Evolutionary conservation across 1,284 basidiomycete genomes (phyloP).

Genomic region (Ceratobasidium sp.): DNA sequence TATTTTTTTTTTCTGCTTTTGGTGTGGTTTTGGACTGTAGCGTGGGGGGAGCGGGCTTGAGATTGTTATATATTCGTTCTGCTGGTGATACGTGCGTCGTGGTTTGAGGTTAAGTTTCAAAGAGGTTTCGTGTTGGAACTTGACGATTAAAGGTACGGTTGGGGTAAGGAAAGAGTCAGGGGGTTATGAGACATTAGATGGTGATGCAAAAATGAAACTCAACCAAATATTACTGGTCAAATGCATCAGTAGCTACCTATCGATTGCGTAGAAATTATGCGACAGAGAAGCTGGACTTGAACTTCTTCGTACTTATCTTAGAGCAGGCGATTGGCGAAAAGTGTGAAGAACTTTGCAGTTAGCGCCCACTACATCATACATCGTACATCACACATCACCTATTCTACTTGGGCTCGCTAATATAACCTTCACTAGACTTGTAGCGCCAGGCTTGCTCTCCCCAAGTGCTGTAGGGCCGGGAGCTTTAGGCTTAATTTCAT

Average conservation of each 20-base stretch:
- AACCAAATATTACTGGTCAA: neutral
- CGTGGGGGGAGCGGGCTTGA: constrained; percentile 10
- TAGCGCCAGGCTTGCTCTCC: neutral
- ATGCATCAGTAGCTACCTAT: neutral
- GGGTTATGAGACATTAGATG: neutral
- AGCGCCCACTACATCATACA: neutral
- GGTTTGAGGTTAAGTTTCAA: neutral
- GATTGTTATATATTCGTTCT: constrained; percentile 17
- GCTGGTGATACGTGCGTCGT: neutral
- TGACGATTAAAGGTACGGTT: neutral
- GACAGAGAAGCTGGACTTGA: neutral
- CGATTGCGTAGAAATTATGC: neutral
- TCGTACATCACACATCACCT: neutral
- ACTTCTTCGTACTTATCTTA: neutral
- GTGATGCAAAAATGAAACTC: too few relatives aligned
- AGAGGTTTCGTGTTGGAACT: neutral
- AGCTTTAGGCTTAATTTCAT: neutral
- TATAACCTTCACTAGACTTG: neutral
- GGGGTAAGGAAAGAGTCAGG: neutral
- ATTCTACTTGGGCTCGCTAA: neutral
- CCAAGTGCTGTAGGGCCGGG: neutral
- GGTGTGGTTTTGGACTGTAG: constrained; percentile 24
- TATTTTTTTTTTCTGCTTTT: constrained; percentile 24
- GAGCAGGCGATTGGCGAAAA: neutral
- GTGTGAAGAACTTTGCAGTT: neutral